These are phyloP conservation scores for Cystofilobasidium bisporidii DNA, from an alignment of 768 basidiomycete species.

Conservation along the genomic window DNA sequence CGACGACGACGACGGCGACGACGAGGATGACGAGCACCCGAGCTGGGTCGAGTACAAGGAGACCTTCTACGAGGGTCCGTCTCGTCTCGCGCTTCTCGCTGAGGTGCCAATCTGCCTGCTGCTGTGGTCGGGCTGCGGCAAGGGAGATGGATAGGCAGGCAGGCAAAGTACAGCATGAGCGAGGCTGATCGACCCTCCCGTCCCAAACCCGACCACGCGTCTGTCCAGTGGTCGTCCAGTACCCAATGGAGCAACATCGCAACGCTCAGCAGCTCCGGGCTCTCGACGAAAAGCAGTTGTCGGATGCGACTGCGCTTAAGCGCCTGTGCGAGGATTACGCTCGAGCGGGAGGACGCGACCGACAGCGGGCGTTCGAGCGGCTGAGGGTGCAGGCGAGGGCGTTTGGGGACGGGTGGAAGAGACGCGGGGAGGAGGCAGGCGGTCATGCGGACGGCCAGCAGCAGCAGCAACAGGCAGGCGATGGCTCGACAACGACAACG, in stretches of 20 bases:
- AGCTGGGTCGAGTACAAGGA: background rate
- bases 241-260: slow-evolving; percentile 1
- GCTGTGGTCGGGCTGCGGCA: background rate
- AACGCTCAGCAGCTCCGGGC: background rate
- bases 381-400: background rate
- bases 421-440: too few species aligned
- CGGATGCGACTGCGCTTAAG: background rate
- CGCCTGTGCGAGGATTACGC: background rate
- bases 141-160: background rate
- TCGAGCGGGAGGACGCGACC: background rate
- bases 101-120: background rate
- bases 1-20: background rate
- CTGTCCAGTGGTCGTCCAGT: background rate
- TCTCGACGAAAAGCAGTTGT: background rate
- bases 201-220: background rate
- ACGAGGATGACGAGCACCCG: background rate
- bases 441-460: too few species aligned
- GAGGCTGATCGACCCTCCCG: background rate
- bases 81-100: background rate
- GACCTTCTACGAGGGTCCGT: background rate
- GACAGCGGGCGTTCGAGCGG: background rate
- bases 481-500: too few species aligned
- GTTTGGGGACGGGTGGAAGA: background rate
- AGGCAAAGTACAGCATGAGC: too few species aligned
- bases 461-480: too few species aligned